phyloP scores from a whole-genome alignment of 1,139 yeast species.

The Geotrichum australiense region DNA sequence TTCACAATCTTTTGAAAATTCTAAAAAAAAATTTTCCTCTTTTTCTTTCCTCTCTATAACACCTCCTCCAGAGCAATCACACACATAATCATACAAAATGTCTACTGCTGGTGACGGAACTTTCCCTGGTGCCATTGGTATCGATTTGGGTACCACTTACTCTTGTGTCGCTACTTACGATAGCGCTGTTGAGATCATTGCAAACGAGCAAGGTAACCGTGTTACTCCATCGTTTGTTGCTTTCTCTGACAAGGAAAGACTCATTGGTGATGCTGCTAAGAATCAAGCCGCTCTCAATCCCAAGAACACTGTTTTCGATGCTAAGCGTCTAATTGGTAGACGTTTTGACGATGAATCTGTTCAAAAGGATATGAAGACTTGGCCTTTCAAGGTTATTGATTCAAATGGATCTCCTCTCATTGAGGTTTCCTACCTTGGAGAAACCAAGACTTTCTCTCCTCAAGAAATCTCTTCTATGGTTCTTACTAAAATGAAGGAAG shows the following conservation, averaged over 20 bases:
- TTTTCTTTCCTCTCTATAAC: constrained; percentile 5
- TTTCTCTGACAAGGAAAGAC: constrained; percentile 94
- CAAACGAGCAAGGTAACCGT: constrained; percentile 99
- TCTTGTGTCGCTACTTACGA: constrained; percentile 85
- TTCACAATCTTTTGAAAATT: constrained; percentile 2
- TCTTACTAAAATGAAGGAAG: too few relatives aligned
- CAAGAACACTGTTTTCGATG: constrained; percentile 92
- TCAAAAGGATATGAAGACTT: constrained; percentile 91
- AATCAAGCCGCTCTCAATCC: constrained; percentile 98
- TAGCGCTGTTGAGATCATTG: constrained; percentile 80
- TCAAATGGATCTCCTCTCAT: constrained; percentile 81
- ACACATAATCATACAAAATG: constrained; percentile 9
- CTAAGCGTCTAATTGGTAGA: constrained; percentile 97
- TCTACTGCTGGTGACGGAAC: constrained; percentile 63
- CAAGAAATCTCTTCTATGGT: constrained; percentile 97
- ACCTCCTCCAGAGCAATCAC: constrained; percentile 5
- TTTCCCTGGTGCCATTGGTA: constrained; percentile 99
- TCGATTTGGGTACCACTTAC: too few relatives aligned
- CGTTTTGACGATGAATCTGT: constrained; percentile 84
- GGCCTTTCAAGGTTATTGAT: constrained; percentile 95
- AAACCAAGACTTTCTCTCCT: constrained; percentile 90
- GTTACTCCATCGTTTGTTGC: constrained; percentile 98
- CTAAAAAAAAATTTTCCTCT: constrained; percentile 7
- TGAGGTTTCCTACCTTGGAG: constrained; percentile 90
- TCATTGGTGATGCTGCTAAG: constrained; percentile 98